Base-by-base conservation (phyloP, 768 basidiomycete species). In the Mycena indigotica region DNA sequence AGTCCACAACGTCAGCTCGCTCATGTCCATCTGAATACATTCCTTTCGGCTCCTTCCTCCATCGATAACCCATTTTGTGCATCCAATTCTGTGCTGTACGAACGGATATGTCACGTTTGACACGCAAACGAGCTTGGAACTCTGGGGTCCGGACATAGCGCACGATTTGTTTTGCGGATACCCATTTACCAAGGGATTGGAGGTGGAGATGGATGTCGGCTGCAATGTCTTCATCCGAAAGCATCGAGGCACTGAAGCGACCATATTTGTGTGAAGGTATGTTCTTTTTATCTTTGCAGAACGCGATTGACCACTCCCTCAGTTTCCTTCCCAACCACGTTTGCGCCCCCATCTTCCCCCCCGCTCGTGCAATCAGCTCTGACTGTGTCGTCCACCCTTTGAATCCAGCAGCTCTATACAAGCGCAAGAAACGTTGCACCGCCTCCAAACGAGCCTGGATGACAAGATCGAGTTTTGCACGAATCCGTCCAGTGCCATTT, bases 231-330 rank as follows among this genome's bases (percentile, higher is more conserved):
- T 44, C 41, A 44, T 44, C 41, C 8, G 15, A 12, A 19, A 44
- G 32, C n/a, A n/a, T 38, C 41, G 41, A 15, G 8, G 41, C 21
- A 8, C 41, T 44, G 15, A 44, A 44, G 41, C 41, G 15, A 44
- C 54, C 26, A 28, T 55, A 25, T 41, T 55, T 32, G 54, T 46
- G n/a, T 46, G 29, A 19, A 46, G 41, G 41, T 12, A 44, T 23
- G 41, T 44, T 44, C 15, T 19, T 23, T 8, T 16, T 8, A 23
- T 35, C 66, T 21, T 58, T n/a, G n/a, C n/a, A n/a, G n/a, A n/a
- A n/a, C n/a, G n/a, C n/a, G n/a, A n/a, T n/a, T n/a, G n/a, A n/a
- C n/a, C n/a, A n/a, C n/a, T n/a, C n/a, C n/a, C n/a, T n/a, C n/a
- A n/a, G n/a, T n/a, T n/a, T n/a, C n/a, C n/a, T n/a, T n/a, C n/a